phyloP scores from a whole-genome alignment of 805 yeast genomes.

The Torulaspora gathmanii region DNA sequence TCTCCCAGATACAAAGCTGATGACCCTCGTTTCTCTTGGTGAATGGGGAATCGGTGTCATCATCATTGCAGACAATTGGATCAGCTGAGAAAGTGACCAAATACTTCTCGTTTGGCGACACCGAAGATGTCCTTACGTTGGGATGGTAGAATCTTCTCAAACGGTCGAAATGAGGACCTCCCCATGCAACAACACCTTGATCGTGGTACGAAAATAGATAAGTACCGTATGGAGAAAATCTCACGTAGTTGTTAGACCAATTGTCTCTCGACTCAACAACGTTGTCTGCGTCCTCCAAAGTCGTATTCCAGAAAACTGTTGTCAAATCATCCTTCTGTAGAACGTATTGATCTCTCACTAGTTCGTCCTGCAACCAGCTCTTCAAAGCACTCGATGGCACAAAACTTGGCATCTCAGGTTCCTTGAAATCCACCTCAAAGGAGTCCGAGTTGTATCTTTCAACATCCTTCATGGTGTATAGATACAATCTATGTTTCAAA shows the following conservation, averaged over 20 bases:
- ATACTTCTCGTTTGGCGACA: conserved; percentile 87
- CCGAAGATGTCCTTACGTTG: conserved; percentile 81
- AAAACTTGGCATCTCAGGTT: conserved; percentile 70
- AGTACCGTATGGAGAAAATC: conserved; percentile 91
- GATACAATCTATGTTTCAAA: conserved; percentile 81
- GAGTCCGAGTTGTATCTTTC: conserved; percentile 70
- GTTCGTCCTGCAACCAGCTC: conserved; percentile 85
- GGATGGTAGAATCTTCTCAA: conserved; percentile 80
- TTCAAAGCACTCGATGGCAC: conserved; percentile 74
- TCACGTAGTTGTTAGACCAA: conserved; percentile 84
- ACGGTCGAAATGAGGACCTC: conserved; percentile 74
- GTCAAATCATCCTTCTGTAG: conserved; percentile 76
- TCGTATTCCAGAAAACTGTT: conserved; percentile 82
- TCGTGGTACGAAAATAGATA: conserved; percentile 83
- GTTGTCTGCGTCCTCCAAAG: conserved; percentile 64
- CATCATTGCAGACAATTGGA: conserved; percentile 64
- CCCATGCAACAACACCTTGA: conserved; percentile 95
- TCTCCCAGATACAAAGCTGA: conserved; percentile 89
- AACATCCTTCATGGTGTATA: conserved; percentile 77
- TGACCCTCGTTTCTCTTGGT: conserved; percentile 87
- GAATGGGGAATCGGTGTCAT: conserved; percentile 70
- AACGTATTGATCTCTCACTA: conserved; percentile 85
- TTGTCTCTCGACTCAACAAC: conserved; percentile 73
- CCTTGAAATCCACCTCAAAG: conserved; percentile 56
- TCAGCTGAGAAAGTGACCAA: conserved; percentile 86